Percentiles rank a stretch among this genome's conserved stretches.
Evolutionary conservation across 164 flowering plant genomes (phyloP).

Genomic region (Kingdonia uniflora): DNA sequence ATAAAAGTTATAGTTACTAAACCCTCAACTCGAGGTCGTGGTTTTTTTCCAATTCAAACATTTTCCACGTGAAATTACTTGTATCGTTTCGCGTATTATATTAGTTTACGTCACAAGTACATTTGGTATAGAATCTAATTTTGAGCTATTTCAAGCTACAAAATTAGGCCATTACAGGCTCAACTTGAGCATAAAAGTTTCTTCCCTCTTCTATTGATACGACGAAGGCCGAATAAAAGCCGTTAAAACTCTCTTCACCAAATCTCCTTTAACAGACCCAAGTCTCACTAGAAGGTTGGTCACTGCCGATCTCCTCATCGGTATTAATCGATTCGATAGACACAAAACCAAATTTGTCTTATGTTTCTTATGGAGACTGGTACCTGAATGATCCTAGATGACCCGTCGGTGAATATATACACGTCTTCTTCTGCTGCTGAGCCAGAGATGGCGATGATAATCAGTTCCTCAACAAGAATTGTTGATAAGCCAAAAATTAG

Average conservation of each 20-base stretch:
- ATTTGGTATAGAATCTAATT: too few relatives aligned
- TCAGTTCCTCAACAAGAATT: too few relatives aligned
- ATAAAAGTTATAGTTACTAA: too few relatives aligned
- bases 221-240: conserved; percentile 82
- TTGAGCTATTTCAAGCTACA: too few relatives aligned
- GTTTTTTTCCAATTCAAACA: too few relatives aligned
- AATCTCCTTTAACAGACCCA: conserved; percentile 85
- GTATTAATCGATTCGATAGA: conserved; percentile 48
- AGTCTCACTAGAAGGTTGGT: conserved; percentile 77
- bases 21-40: too few relatives aligned
- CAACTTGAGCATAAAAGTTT: conserved; percentile 51
- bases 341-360: conserved; percentile 15
- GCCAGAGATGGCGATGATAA: conserved; percentile 8
- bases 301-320: conserved; percentile 82
- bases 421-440: conserved; percentile 35
- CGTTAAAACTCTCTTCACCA: conserved; percentile 60
- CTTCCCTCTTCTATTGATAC: conserved; percentile 56
- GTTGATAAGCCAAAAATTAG: too few relatives aligned
- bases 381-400: conserved; percentile 90
- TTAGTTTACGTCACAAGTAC: too few relatives aligned
- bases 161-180: too few relatives aligned
- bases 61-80: too few relatives aligned
- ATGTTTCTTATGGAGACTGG: conserved; percentile 48
- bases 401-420: conserved; percentile 78
- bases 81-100: too few relatives aligned